Conservation (phyloP, 805 yeast genomes). For the Zygosaccharomyces bisporus region DNA sequence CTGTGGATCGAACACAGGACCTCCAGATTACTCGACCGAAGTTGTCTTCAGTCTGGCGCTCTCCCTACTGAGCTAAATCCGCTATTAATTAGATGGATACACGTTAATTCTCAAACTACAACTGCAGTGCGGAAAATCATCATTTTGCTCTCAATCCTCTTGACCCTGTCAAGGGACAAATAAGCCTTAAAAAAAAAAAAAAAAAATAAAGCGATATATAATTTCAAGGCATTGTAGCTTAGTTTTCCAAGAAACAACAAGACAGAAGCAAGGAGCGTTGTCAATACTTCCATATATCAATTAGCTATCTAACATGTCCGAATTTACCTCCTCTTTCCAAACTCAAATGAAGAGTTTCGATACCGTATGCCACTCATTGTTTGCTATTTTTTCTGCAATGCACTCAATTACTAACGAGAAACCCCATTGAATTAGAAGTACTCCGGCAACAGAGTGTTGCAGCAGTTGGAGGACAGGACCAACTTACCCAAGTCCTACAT, state of each 20-base stretch:
- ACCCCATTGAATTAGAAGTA: slow-evolving; percentile 7
- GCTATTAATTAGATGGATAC: slow-evolving; percentile 16
- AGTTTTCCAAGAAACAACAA: neutral
- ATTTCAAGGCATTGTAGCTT: neutral
- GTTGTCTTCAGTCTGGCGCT: slow-evolving; percentile 43
- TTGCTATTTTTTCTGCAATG: neutral
- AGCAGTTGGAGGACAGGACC: slow-evolving; percentile 42
- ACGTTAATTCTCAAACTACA: neutral
- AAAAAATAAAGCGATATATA: neutral
- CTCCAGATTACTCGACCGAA: slow-evolving; percentile 47
- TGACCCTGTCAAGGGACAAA: neutral
- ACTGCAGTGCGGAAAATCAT: neutral
- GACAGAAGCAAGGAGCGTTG: neutral
- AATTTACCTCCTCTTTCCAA: slow-evolving; percentile 45
- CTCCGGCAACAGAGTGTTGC: slow-evolving; percentile 29
- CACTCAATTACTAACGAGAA: slow-evolving; percentile 1
- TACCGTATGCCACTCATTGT: slow-evolving; percentile 38
- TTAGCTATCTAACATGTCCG: slow-evolving; percentile 35
- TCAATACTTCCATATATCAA: neutral
- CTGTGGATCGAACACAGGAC: slow-evolving; percentile 89
- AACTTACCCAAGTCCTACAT: slow-evolving; percentile 82
- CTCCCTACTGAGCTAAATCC: slow-evolving; percentile 45
- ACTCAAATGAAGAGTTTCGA: slow-evolving; percentile 46
- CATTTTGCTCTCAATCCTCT: neutral
- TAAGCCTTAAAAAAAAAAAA: neutral